Conservation (phyloP, 345 rosid species). For the Moricandia arvensis region DNA sequence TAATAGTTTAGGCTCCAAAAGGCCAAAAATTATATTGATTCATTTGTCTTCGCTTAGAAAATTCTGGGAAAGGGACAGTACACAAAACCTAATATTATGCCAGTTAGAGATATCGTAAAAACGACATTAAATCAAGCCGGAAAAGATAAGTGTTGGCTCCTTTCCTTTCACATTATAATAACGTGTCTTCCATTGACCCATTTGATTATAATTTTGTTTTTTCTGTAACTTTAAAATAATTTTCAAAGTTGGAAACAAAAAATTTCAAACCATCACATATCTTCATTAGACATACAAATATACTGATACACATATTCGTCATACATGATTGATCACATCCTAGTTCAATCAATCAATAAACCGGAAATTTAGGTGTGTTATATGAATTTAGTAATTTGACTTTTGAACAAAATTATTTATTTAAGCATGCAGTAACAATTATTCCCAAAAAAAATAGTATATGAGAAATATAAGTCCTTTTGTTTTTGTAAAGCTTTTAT, state of each 20-base stretch:
- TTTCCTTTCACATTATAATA: constrained; percentile 31
- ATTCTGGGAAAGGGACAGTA: no score
- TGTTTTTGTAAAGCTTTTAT: not conserved
- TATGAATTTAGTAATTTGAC: constrained; percentile 4
- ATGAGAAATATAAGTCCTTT: not conserved
- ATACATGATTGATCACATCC: not conserved
- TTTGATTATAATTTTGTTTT: not conserved
- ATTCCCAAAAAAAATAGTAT: no score
- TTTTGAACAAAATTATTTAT: not conserved
- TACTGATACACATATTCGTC: not conserved
- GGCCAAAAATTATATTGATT: not conserved
- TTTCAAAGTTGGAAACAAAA: no score
- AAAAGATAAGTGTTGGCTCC: constrained; percentile 23
- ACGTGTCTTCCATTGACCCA: constrained; percentile 28
- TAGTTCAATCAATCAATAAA: constrained; percentile 1
- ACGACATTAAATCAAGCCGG: not conserved
- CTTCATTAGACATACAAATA: not conserved
- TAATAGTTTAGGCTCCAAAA: not conserved
- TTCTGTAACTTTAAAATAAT: not conserved
- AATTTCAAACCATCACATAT: not conserved
- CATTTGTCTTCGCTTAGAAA: no score
- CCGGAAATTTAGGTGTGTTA: not conserved
- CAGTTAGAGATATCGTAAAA: no score
- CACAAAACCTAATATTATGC: no score
- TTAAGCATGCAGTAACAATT: no score